Evolutionary conservation across 1,284 basidiomycete genomes (phyloP).

Genomic region (Exsudoporus floridanus): DNA sequence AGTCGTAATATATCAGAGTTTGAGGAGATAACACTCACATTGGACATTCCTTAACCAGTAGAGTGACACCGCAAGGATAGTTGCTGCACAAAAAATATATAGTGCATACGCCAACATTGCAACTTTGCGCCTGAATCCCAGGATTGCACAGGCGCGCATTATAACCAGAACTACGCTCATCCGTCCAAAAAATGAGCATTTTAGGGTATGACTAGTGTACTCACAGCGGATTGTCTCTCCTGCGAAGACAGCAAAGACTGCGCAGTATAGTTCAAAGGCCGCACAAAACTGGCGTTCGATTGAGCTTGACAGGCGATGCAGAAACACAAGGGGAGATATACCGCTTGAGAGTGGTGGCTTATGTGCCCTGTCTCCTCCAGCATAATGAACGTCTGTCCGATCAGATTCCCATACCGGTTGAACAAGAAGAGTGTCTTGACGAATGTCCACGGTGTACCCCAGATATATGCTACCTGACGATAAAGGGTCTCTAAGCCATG

Average conservation of each 20-base stretch:
- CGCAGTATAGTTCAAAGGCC: constrained; percentile 4
- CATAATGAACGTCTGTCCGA: constrained; percentile 21
- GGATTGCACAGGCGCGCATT: constrained; percentile 26
- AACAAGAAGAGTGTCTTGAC: constrained; percentile 26
- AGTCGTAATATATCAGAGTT: background rate
- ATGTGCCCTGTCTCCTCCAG: constrained; percentile 26
- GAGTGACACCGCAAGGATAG: background rate
- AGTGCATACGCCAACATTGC: background rate
- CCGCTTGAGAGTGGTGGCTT: constrained; percentile 12
- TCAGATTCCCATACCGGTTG: constrained; percentile 27
- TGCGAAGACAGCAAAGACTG: constrained; percentile 15
- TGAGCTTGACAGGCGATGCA: background rate
- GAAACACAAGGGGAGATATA: background rate
- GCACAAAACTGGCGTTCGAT: constrained; percentile 19
- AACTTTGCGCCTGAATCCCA: constrained; percentile 9
- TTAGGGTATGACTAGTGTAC: background rate
- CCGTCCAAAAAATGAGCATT: background rate
- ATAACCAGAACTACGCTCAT: constrained; percentile 21
- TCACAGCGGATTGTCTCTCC: constrained; percentile 28
- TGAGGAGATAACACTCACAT: constrained; percentile 10
- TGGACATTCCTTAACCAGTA: background rate
- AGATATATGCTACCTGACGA: constrained; percentile 18
- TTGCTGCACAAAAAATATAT: constrained; percentile 14
- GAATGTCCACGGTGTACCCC: constrained; percentile 16
- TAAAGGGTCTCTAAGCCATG: background rate